Conservation (phyloP, 148 eudicot species). For the Arbutus unedo region DNA sequence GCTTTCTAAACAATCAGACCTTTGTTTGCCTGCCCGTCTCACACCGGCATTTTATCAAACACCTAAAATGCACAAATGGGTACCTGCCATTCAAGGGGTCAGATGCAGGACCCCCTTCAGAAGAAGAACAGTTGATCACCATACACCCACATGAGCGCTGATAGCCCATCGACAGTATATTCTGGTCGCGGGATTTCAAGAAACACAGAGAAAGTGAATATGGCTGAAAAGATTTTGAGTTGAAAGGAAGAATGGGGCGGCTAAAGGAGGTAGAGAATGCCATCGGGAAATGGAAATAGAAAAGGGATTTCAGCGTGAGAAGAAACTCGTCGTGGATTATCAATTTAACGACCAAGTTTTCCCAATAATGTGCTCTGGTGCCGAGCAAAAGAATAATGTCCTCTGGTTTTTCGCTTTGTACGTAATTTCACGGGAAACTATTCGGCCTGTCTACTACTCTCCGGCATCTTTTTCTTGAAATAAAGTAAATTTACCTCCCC, state of each 20-base stretch:
- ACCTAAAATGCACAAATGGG: background rate
- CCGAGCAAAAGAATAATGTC: background rate
- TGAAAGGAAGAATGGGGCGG: slow-evolving; percentile 23
- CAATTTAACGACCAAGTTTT: background rate
- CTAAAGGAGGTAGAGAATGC: slow-evolving; percentile 22
- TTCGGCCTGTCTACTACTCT: background rate
- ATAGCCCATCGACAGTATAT: slow-evolving; percentile 9
- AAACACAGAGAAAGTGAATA: slow-evolving; percentile 27
- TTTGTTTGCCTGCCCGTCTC: background rate
- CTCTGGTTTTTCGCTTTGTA: background rate
- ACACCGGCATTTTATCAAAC: slow-evolving; percentile 9
- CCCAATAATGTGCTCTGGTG: background rate
- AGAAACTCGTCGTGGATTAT: background rate
- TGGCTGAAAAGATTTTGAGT: slow-evolving; percentile 12
- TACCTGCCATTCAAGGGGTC: slow-evolving; percentile 44
- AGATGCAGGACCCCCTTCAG: slow-evolving; percentile 45
- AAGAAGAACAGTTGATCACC: slow-evolving; percentile 36
- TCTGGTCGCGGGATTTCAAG: slow-evolving; percentile 19
- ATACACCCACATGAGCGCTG: slow-evolving; percentile 13
- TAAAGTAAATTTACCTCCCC: too few relatives aligned
- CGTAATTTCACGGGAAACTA: background rate
- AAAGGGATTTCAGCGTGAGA: background rate
- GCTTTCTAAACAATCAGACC: background rate
- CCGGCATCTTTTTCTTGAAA: background rate
- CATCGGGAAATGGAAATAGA: slow-evolving; percentile 10